Percentiles rank a stretch among this genome's conserved stretches.
Conservation (phyloP, 2,329 filamentous ascomycete genomes). For the Colletotrichum shisoi region DNA sequence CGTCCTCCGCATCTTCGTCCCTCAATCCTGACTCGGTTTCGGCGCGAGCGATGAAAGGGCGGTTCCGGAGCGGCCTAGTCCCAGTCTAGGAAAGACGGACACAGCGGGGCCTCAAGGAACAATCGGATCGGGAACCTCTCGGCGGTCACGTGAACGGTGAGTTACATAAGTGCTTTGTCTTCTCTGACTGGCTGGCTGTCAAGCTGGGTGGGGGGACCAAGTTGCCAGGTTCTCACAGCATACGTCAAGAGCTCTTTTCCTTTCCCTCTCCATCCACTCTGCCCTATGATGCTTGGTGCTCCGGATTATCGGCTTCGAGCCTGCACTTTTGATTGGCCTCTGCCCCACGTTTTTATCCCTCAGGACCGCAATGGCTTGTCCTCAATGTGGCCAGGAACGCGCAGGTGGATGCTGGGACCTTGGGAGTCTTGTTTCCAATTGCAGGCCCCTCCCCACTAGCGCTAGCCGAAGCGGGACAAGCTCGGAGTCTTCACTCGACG, state of each 20-base stretch:
- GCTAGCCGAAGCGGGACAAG: conserved; percentile 32
- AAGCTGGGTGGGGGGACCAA: neutral
- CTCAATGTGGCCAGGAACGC: conserved; percentile 21
- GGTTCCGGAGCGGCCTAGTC: conserved; percentile 36
- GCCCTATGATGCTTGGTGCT: conserved; percentile 29
- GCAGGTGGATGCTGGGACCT: conserved; percentile 29
- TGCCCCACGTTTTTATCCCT: conserved; percentile 38
- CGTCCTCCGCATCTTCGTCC: conserved; percentile 27
- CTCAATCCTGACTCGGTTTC: conserved; percentile 35
- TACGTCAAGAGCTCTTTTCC: conserved; percentile 8
- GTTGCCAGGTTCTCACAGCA: neutral
- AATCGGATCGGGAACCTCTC: conserved; percentile 22
- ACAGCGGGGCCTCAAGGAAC: conserved; percentile 14
- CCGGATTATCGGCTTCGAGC: conserved; percentile 24
- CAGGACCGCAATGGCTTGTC: conserved; percentile 25
- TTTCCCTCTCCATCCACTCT: conserved; percentile 19
- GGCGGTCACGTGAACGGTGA: neutral
- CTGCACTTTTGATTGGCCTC: conserved; percentile 23
- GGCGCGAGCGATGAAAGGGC: conserved; percentile 20
- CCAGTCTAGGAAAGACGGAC: conserved; percentile 28
- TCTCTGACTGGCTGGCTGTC: neutral
- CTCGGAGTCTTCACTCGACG: conserved; percentile 21
- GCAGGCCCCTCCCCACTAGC: conserved; percentile 26
- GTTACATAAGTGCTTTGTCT: neutral
- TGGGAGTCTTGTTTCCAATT: conserved; percentile 26